Base-by-base conservation (phyloP, 345 rosid species). In the Carallia brachiata region DNA sequence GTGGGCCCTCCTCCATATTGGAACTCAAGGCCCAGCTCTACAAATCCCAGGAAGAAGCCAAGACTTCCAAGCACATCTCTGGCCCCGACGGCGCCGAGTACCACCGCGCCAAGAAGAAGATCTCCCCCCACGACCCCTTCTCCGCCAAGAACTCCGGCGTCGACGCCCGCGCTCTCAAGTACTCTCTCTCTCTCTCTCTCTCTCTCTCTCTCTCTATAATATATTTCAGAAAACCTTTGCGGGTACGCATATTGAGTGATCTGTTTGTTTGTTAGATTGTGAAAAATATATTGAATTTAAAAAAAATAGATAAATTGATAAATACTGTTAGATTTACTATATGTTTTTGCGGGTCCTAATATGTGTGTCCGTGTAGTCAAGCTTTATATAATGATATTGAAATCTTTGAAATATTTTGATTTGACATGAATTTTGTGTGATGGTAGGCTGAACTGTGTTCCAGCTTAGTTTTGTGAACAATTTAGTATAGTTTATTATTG, bases 21-120 rank as follows among this genome's bases (percentile, higher is more conserved):
- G 94, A 95, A 73, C 98, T 90, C 77, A 92, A 89, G 52, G 99
- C 99, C 60, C 90, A 92, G 73, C 96, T 95, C 37, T 95, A 90
- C 78, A 79, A 77, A 27, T 90, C 97, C 1, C 97, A 95, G 73
- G 94, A 92, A 73, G 99, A 95, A 66, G 77, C 91, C 55, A 92
- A 77, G 70, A 80, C 74, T 27, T 78, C 89, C 36, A 95, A 89
- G 80, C 92, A 88, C 28, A 74, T 88, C 16, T 63, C 76, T 17
- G 87, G 84, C 47, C 44, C 92, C 7, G 89, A 86, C 36, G 75
- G 71, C 40, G 79, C 74, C 40, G 86, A 86, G 17, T 95, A 84
- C 75, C 96, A 86, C 66, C 96, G 98, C 58, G 92, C 98, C 75
- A 92, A 84, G 77, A 83, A 82, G 74, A 90, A 69, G 67, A 77